Conservation (phyloP, 257 asterid species). For the Primulina eburnea region DNA sequence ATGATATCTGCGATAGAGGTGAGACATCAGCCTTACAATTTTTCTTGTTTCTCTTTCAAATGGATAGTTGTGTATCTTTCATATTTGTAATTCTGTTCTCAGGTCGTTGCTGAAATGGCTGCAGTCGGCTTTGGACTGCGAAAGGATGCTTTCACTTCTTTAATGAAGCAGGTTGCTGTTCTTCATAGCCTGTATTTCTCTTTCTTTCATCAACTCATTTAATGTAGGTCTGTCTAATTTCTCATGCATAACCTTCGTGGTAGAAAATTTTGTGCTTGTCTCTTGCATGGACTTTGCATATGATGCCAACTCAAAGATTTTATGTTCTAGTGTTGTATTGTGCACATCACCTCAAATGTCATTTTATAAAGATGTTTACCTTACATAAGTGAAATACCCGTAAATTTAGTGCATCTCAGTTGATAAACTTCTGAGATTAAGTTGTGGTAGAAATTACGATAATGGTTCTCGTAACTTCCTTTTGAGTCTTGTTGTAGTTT, state of each 20-base stretch:
- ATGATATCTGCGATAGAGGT: conserved; percentile 93
- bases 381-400: background rate
- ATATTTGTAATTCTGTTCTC: conserved; percentile 19
- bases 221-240: background rate
- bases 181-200: conserved; percentile 12
- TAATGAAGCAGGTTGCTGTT: conserved; percentile 78
- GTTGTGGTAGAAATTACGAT: background rate
- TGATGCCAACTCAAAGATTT: background rate
- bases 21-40: conserved; percentile 22
- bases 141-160: conserved; percentile 90
- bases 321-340: background rate
- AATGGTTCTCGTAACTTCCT: background rate
- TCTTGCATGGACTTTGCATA: background rate
- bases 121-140: conserved; percentile 93
- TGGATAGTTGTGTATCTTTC: conserved; percentile 19
- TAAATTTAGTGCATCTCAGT: background rate
- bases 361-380: background rate
- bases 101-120: conserved; percentile 98
- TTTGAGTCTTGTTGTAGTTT: conserved; percentile 16
- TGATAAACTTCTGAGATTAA: background rate
- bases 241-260: conserved; percentile 10
- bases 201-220: conserved; percentile 16
- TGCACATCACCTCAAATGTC: background rate
- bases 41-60: conserved; percentile 12
- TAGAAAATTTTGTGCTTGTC: background rate